Evolutionary conservation across 108 stramenopile species (phyloP), one percentile per base, ranked within the genome.

Genomic region (Cyclotella cryptica): DNA sequence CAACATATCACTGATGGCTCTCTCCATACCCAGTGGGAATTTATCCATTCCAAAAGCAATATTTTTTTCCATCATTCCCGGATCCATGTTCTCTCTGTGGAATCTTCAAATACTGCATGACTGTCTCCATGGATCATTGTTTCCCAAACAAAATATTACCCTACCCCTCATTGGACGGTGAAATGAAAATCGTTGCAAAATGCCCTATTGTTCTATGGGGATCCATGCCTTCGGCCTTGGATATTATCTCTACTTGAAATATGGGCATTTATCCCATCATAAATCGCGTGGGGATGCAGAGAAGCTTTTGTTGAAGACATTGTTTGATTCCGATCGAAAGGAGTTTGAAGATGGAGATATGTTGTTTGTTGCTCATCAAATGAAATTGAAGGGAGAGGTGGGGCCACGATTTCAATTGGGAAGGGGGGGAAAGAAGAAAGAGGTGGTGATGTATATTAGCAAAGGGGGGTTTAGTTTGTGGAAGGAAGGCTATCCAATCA

Each of bases 331-430:
- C 13, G 35, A 79, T 47, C 66, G 84, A 70, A 63, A 43, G 15
- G 85, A 88, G 29, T 93, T 93, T 79, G 92, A 93, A 77, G 92
- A 93, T 72, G 92, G 92, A 9, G 92, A 93, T 78, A 85, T 93
- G 3, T 68, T 93, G 41, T 93, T 93, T 74, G 90, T 89, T 29
- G 84, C 92, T 15, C 92, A 93, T 84, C 67, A 90, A n/a, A 90
- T 91, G 90, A 91, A 91, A 27, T 76, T 91, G 7, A 78, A 83
- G 71, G 90, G 90, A 3, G 79, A 73, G n/a, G 83, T 85, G 40
- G 92, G 89, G 49, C 92, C 92, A 29, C 71, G 54, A 24, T 83
- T 92, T 64, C 39, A 39, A 0, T 44, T 72, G 72, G 74, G 78
- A 28, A 47, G 41, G 30, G 79, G 59, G 54, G 69, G 74, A n/a